Percentiles rank a stretch among this genome's conserved stretches.
Conservation (phyloP, 2,329 filamentous ascomycete genomes). For the Ophiognomonia clavigignenti-juglandacearum region DNA sequence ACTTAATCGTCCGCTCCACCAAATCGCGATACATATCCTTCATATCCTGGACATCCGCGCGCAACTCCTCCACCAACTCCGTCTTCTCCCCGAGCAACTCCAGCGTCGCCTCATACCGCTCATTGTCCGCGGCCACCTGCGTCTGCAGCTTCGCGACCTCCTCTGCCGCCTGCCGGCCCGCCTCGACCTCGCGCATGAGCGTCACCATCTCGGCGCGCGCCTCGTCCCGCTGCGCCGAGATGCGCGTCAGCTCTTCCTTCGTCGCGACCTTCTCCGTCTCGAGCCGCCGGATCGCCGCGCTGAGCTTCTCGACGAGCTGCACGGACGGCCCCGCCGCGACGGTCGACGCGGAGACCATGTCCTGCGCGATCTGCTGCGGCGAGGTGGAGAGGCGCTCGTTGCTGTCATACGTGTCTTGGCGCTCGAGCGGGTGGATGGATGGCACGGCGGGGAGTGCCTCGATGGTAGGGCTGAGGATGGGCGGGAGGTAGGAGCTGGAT, state of each 20-base stretch:
- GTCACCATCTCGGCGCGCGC: constrained; percentile 86
- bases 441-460: constrained; percentile 38
- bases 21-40: constrained; percentile 96
- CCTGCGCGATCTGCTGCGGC: constrained; percentile 67
- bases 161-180: constrained; percentile 54
- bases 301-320: constrained; percentile 94
- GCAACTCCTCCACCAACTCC: constrained; percentile 87
- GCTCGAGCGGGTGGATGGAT: constrained; percentile 39
- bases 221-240: constrained; percentile 84
- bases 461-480: constrained; percentile 44
- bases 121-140: constrained; percentile 64
- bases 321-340: constrained; percentile 88
- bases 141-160: constrained; percentile 62
- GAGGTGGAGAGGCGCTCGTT: constrained; percentile 49
- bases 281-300: constrained; percentile 81
- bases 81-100: constrained; percentile 97
- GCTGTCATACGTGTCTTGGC: constrained; percentile 46
- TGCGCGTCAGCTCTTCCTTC: constrained; percentile 77
- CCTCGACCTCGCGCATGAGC: constrained; percentile 82
- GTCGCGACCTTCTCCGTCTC: constrained; percentile 88
- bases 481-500: constrained; percentile 27
- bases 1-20: constrained; percentile 77
- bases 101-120: constrained; percentile 82
- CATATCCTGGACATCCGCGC: constrained; percentile 82
- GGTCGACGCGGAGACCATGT: constrained; percentile 85